Conservation (phyloP, 2,329 filamentous ascomycete genomes). For the Aspergillus hortae region DNA sequence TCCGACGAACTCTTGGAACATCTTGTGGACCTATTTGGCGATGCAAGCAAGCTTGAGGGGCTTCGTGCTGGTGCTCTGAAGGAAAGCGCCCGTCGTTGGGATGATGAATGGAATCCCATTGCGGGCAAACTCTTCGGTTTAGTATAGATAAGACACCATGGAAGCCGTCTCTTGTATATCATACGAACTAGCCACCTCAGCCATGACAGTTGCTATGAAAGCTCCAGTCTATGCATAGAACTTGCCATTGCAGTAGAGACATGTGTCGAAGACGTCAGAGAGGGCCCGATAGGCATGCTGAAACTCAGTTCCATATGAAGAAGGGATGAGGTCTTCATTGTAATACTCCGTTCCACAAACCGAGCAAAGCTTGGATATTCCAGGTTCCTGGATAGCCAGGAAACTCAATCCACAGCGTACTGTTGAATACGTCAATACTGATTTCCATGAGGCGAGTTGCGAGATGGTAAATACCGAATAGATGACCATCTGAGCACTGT, state of each 20-base stretch:
- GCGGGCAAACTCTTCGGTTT: slow-evolving; percentile 68
- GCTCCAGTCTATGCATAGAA: slow-evolving; percentile 20
- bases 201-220: background rate
- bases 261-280: slow-evolving; percentile 33
- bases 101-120: slow-evolving; percentile 86
- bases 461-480: slow-evolving; percentile 41
- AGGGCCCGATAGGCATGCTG: slow-evolving; percentile 20
- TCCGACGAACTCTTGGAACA: slow-evolving; percentile 62
- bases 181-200: background rate
- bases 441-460: background rate
- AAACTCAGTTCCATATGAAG: slow-evolving; percentile 13
- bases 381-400: slow-evolving; percentile 53
- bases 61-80: slow-evolving; percentile 67
- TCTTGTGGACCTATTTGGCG: slow-evolving; percentile 62
- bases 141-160: slow-evolving; percentile 6
- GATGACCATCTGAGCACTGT: slow-evolving; percentile 50
- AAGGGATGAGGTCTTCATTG: slow-evolving; percentile 38
- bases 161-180: background rate
- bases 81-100: slow-evolving; percentile 78
- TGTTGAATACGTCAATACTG: slow-evolving; percentile 16
- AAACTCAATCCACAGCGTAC: slow-evolving; percentile 55
- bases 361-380: slow-evolving; percentile 52
- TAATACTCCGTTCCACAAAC: slow-evolving; percentile 50
- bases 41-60: slow-evolving; percentile 52
- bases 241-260: slow-evolving; percentile 34